These are phyloP conservation scores for Amylocystis lapponica DNA, from an alignment of 768 basidiomycete genomes.

Conservation along the genomic window DNA sequence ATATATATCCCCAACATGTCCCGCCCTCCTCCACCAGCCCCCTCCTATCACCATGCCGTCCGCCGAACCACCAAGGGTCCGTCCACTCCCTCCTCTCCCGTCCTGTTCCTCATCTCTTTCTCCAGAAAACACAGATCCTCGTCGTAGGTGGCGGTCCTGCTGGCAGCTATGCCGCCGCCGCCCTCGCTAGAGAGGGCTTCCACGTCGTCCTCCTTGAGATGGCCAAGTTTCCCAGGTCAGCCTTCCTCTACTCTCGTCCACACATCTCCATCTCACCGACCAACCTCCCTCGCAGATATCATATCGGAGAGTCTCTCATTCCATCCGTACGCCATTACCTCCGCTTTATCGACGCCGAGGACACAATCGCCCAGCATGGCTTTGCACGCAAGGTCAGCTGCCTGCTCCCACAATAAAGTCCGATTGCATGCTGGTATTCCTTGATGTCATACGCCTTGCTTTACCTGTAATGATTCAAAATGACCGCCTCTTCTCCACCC, in stretches of 20 bases:
- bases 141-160: slow-evolving; percentile 59
- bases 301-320: slow-evolving; percentile 43
- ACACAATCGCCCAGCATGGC: slow-evolving; percentile 36
- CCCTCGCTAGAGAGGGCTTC: slow-evolving; percentile 51
- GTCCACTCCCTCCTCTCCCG: not conserved
- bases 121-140: slow-evolving; percentile 31
- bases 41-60: slow-evolving; percentile 6
- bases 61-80: slow-evolving; percentile 7
- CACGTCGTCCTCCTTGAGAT: slow-evolving; percentile 54
- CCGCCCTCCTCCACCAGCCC: not conserved
- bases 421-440: not conserved
- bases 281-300: slow-evolving; percentile 28
- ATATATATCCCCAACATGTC: not conserved
- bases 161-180: slow-evolving; percentile 50
- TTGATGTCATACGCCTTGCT: not conserved
- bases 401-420: not conserved
- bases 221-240: slow-evolving; percentile 47
- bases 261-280: not conserved
- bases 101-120: not conserved
- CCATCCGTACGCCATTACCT: slow-evolving; percentile 50
- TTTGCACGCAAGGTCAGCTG: slow-evolving; percentile 41
- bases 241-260: not conserved
- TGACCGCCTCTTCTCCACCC: slow-evolving; percentile 1
- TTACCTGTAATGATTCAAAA: not conserved
- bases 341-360: slow-evolving; percentile 44